Conservation (phyloP, 139 green algal genomes). For the Micromonas pusilla region DNA sequence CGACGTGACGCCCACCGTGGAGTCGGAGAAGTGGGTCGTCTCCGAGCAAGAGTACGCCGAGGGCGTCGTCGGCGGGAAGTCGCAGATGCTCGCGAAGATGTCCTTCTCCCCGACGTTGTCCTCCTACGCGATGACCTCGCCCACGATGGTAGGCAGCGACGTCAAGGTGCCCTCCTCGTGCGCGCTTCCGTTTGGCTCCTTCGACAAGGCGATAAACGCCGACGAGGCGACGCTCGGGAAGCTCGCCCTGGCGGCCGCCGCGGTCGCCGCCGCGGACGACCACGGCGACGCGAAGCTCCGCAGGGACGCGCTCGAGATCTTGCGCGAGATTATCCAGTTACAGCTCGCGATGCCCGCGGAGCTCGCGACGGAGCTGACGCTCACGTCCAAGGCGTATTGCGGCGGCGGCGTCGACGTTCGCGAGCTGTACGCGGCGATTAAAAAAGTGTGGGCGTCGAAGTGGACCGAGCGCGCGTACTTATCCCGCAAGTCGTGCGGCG, state of each 20-base stretch:
- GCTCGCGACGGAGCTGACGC: conserved; percentile 41
- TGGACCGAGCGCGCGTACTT: conserved; percentile 36
- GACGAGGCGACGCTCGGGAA: conserved; percentile 37
- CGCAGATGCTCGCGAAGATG: conserved; percentile 57
- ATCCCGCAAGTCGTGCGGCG: conserved; percentile 36
- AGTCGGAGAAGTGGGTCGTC: conserved; percentile 36
- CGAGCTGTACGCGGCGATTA: conserved; percentile 62
- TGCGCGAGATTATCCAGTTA: conserved; percentile 35
- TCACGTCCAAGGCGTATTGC: background rate
- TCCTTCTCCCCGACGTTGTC: background rate
- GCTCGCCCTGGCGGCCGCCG: background rate
- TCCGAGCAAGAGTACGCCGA: conserved; percentile 47
- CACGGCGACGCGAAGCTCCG: conserved; percentile 5
- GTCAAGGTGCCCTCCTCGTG: conserved; percentile 51
- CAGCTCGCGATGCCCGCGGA: conserved; percentile 40
- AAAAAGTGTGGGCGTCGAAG: conserved; percentile 67
- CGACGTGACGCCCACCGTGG: background rate
- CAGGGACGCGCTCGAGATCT: conserved; percentile 31
- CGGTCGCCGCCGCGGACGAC: conserved; percentile 9
- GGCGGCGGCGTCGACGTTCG: background rate
- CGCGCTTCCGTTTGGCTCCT: conserved; percentile 75
- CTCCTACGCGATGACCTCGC: background rate
- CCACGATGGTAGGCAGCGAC: conserved; percentile 15
- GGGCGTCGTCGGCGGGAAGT: conserved; percentile 69
- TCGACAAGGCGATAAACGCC: conserved; percentile 62